Evolutionary conservation across 352 stramenopile genomes (phyloP), one percentile per base, ranked within the genome.

Genomic region (Peronospora belbahrii): DNA sequence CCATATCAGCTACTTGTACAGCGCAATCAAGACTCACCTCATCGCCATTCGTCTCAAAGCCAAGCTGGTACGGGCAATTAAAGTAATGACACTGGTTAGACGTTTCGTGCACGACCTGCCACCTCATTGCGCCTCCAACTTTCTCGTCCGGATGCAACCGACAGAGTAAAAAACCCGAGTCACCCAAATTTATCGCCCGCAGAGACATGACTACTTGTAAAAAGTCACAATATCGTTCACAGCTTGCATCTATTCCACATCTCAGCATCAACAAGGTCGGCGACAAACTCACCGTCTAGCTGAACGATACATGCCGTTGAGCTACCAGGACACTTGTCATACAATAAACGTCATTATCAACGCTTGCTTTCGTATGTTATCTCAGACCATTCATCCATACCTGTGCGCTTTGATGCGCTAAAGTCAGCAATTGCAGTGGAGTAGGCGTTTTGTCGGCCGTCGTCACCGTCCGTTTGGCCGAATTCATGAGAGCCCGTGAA

Each of bases 41-140:
- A 64, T 98, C 94, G 18, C 88, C 88, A 34, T 87, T 96, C 30
- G 88, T 68, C 7, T 50, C 59, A 47, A 70, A 73, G 6, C 86
- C 94, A 9, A 98, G 64, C 51, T 98, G 94, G 48, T 91, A 97
- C 0, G 94, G 94, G 55, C 94, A 98, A 62, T 98, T 97, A 64
- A 97, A 98, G 65, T 97, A 97, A 52, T 98, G 94, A 20, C 78
- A 86, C 53, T 97, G 94, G 56, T 95, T 88, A 27, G 81, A 77
- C 8, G 89, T 92, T 42, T 94, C 83, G 36, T 87, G 92, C 4
- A 96, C 70, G 13, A 97, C 63, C 31, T 80, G 78, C 59, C 85
- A 94, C 44, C 68, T 76, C 27, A 50, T 15, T 2, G n/a, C 23
- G 9, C 43, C 56, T 24, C 25, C 42, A 2, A 64, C 53, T 23